Percentiles rank a stretch among this genome's conserved stretches.
These are phyloP conservation scores for Sophora flavescens DNA, from an alignment of 306 rosid species.

Conservation along the genomic window DNA sequence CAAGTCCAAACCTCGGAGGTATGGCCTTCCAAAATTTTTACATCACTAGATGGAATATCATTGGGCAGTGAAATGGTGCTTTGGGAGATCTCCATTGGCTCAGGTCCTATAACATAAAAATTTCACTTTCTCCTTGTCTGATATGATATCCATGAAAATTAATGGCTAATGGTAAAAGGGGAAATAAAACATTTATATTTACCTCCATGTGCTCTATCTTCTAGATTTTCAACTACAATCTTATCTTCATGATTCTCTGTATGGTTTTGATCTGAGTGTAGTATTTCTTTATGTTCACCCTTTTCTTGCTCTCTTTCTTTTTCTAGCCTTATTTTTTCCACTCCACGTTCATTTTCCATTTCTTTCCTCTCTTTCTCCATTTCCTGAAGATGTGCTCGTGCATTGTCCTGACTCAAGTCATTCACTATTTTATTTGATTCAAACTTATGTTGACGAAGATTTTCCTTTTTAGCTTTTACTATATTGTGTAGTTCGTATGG, in stretches of 20 bases:
- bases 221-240: slow-evolving; percentile 46
- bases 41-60: slow-evolving; percentile 55
- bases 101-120: slow-evolving; percentile 57
- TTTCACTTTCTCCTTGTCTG: not conserved
- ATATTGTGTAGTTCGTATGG: slow-evolving; percentile 59
- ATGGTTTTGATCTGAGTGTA: slow-evolving; percentile 41
- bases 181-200: slow-evolving; percentile 15
- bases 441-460: slow-evolving; percentile 49
- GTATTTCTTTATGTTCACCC: slow-evolving; percentile 46
- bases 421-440: slow-evolving; percentile 50
- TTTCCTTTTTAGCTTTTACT: slow-evolving; percentile 61
- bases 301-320: slow-evolving; percentile 55
- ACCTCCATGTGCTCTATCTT: slow-evolving; percentile 57
- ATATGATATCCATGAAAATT: slow-evolving; percentile 6
- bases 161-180: not conserved
- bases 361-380: slow-evolving; percentile 51
- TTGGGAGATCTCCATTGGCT: slow-evolving; percentile 72
- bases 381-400: slow-evolving; percentile 43
- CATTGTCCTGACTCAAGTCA: slow-evolving; percentile 49
- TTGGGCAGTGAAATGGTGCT: slow-evolving; percentile 40
- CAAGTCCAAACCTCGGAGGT: slow-evolving; percentile 64
- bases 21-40: slow-evolving; percentile 70
- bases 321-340: slow-evolving; percentile 44
- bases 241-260: slow-evolving; percentile 56
- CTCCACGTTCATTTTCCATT: slow-evolving; percentile 48